phyloP scores from a whole-genome alignment of 1,139 yeast species.

The Suhomyces panamericanus region DNA sequence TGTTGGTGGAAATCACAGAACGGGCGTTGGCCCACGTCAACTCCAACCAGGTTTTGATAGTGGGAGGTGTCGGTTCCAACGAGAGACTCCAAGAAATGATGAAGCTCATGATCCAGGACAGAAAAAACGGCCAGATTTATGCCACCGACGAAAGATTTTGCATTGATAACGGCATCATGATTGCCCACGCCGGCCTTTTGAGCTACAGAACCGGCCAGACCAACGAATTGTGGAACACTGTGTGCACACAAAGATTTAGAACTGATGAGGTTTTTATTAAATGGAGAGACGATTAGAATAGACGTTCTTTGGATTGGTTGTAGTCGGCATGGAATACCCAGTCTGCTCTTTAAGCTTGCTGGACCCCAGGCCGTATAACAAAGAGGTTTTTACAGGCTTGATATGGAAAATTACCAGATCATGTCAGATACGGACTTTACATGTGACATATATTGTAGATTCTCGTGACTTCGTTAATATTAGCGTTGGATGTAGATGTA shows the following conservation, averaged over 20 bases:
- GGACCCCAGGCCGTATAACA: conserved; percentile 13
- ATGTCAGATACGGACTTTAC: conserved; percentile 43
- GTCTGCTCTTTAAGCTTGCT: conserved; percentile 1
- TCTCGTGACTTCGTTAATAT: not conserved
- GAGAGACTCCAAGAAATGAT: conserved; percentile 92
- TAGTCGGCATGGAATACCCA: conserved; percentile 6
- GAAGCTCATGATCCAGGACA: conserved; percentile 86
- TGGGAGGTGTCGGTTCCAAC: conserved; percentile 98
- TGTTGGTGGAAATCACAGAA: conserved; percentile 97
- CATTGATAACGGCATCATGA: conserved; percentile 97
- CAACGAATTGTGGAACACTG: conserved; percentile 62
- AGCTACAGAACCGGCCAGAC: conserved; percentile 83
- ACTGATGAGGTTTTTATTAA: conserved; percentile 91
- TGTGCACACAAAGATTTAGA: conserved; percentile 89
- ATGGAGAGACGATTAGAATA: conserved; percentile 66
- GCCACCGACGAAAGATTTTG: conserved; percentile 98
- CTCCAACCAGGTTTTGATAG: conserved; percentile 84
- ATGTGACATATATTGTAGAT: conserved; percentile 8
- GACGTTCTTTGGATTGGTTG: not conserved
- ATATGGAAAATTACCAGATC: conserved; percentile 7
- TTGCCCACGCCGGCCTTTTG: conserved; percentile 94
- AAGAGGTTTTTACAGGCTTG: conserved; percentile 23
- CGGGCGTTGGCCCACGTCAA: conserved; percentile 98
- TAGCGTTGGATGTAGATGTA: too few relatives aligned
- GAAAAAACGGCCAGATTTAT: conserved; percentile 75